Base-by-base conservation (phyloP, 2,329 filamentous ascomycete genomes). In the Phialophora tarda region DNA sequence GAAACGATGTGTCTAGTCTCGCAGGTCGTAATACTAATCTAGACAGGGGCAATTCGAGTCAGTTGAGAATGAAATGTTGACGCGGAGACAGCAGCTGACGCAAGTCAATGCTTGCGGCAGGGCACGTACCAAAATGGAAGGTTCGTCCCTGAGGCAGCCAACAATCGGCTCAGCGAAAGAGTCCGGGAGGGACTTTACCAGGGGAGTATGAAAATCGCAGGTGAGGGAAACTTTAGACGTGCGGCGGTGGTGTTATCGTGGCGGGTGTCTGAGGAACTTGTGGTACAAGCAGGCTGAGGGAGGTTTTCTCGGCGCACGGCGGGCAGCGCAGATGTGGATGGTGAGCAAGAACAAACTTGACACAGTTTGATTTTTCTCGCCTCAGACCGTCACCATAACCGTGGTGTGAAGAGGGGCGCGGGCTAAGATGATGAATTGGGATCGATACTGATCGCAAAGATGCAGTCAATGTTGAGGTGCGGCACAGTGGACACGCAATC, bases 201-300 rank as follows among this genome's bases (percentile, higher is more conserved):
- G 34, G 30, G 38, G 26, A 26, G 34, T 24, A 62, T 23, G 58
- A 57, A 28, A 28, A 51, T 50, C 51, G 62, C 67, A 59, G 54
- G 57, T 28, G 59, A 60, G 24, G 30, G 50, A 28, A 55, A 51
- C 34, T 59, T 57, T 47, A 23, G 44, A 58, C 57, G 56, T 58
- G 30, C 34, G 12, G 28, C 32, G 23, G 12, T 53, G 54, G 26
- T 67, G 63, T 70, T 70, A 70, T 70, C 68, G 65, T 60, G 65
- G 62, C 50, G 68, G 62, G 30, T 61, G 59, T 24, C n/a, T 12
- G 48, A 51, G 58, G 58, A 62, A 51, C 24, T 21, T 59, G 63
- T 70, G 63, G 60, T 61, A 68, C 68, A 64, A 58, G 51, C 62
- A 66, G 68, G 68, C 65, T 70, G 68, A 67, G 64, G 59, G 55